Evolutionary conservation across 2,329 filamentous ascomycete species (phyloP), one percentile per base, ranked within the genome.

Genomic region (Xylogone sp.): DNA sequence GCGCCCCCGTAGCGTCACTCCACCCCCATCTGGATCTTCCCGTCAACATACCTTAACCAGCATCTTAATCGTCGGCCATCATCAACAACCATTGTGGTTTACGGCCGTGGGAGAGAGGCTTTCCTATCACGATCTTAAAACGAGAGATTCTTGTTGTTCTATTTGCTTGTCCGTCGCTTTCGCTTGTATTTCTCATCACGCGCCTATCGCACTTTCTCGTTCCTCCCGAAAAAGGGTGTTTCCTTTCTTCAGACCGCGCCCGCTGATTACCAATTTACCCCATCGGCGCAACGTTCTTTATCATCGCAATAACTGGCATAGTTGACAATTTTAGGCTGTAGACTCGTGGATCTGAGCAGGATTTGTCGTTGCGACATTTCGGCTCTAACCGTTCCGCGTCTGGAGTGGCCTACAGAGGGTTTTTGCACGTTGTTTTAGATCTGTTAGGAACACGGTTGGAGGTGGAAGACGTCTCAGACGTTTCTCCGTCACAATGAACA

Each of bases 401-500:
- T 55, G 56, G 60, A 55, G 54, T 54, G 59, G 59, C 59, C 59
- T 56, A 59, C 59, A 51, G 56, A 54, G 42, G 43, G 48, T 51
- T 39, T 39, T 39, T 39, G 8, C 34, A 39, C 34, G 12, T 18
- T 18, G 34, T 39, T 13, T 39, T 39, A 39, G n/a, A 39, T 13
- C 34, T 39, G 34, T 39, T 18, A 39, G 34, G 34, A 16, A 39
- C 34, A 39, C 10, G n/a, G 34, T 39, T 39, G 12, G 34, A 39
- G 34, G 34, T 39, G 34, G n/a, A 39, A 39, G n/a, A 18, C 34
- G 12, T 39, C 34, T 16, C 34, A 16, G 12, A 39, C 34, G 12
- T 39, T 39, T 39, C 24, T 54, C 53, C 52, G 58, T 58, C 53
- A 64, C 50, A 46, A 68, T 66, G 64, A 67, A 67, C 45, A 66